Evolutionary conservation across 2,329 filamentous ascomycete genomes (phyloP).

Genomic region (Claviceps fusiformis): DNA sequence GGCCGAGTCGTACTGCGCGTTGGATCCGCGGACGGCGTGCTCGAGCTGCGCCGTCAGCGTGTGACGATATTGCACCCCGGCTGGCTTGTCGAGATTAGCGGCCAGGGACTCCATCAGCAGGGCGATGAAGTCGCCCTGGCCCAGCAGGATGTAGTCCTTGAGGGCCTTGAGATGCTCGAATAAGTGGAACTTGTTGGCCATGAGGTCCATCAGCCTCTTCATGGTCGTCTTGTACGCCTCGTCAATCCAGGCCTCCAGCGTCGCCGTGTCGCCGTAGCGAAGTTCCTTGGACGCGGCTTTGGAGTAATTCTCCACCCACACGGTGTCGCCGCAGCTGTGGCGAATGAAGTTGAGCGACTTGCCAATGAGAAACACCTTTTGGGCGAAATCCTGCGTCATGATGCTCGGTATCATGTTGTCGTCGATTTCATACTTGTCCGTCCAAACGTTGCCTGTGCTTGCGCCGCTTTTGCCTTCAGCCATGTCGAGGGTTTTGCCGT

Average conservation of each 20-base stretch:
- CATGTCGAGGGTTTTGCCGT: conserved; percentile 33
- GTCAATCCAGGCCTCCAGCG: conserved; percentile 83
- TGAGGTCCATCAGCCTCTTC: conserved; percentile 82
- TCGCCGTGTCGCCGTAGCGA: conserved; percentile 83
- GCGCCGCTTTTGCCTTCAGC: conserved; percentile 38
- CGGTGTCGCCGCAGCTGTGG: conserved; percentile 83
- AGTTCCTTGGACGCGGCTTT: conserved; percentile 86
- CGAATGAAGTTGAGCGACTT: conserved; percentile 98
- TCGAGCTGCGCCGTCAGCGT: conserved; percentile 95
- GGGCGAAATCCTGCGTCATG: conserved; percentile 83
- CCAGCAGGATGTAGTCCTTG: conserved; percentile 88
- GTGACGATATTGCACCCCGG: conserved; percentile 93
- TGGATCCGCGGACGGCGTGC: conserved; percentile 91
- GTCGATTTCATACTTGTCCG: conserved; percentile 87
- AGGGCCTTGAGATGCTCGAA: conserved; percentile 85
- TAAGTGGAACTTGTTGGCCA: conserved; percentile 89
- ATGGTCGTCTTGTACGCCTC: conserved; percentile 97
- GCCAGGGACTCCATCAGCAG: conserved; percentile 93
- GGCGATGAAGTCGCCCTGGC: conserved; percentile 94
- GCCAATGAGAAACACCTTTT: conserved; percentile 92
- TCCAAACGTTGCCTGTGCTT: conserved; percentile 74
- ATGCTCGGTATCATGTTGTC: conserved; percentile 83
- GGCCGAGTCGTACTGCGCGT: conserved; percentile 86
- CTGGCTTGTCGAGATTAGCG: conserved; percentile 82
- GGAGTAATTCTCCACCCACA: conserved; percentile 92